Evolutionary conservation across 345 rosid genomes (phyloP).

Genomic region (Rhodamnia argentea): DNA sequence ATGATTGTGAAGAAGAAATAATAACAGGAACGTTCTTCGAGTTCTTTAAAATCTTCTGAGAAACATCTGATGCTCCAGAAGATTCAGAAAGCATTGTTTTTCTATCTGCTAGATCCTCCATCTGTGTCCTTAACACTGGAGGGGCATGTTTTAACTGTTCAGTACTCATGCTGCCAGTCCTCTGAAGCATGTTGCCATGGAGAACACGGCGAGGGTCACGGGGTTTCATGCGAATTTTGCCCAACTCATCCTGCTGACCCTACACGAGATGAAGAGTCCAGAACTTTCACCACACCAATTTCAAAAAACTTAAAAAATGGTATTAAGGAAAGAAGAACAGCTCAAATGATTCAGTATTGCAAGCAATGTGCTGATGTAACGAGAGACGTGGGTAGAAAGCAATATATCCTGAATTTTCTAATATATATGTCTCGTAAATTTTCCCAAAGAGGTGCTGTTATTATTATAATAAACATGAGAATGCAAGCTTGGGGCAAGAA

Average conservation of each 20-base stretch:
- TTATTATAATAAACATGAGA: background rate
- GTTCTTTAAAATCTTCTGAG: constrained; percentile 56
- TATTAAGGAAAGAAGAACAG: background rate
- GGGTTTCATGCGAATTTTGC: constrained; percentile 84
- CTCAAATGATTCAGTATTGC: background rate
- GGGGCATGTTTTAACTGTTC: constrained; percentile 44
- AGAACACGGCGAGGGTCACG: constrained; percentile 96
- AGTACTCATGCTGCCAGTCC: constrained; percentile 28
- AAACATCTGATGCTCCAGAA: constrained; percentile 40
- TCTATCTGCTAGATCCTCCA: constrained; percentile 22
- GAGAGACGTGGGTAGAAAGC: background rate
- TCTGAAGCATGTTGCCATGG: constrained; percentile 51
- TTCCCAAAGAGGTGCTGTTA: too few species aligned
- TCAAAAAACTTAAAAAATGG: background rate
- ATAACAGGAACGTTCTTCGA: constrained; percentile 54
- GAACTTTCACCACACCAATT: background rate
- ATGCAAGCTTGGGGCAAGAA: background rate
- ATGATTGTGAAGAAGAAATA: constrained; percentile 47
- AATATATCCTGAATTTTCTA: background rate
- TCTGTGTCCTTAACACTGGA: constrained; percentile 13
- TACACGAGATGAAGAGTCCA: background rate
- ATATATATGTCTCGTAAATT: background rate
- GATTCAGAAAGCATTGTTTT: constrained; percentile 25
- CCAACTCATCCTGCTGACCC: constrained; percentile 49
- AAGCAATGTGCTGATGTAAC: background rate